These are phyloP conservation scores for Paramecium sexaurelia DNA, from an alignment of 73 alveolate species.

Conservation along the genomic window DNA sequence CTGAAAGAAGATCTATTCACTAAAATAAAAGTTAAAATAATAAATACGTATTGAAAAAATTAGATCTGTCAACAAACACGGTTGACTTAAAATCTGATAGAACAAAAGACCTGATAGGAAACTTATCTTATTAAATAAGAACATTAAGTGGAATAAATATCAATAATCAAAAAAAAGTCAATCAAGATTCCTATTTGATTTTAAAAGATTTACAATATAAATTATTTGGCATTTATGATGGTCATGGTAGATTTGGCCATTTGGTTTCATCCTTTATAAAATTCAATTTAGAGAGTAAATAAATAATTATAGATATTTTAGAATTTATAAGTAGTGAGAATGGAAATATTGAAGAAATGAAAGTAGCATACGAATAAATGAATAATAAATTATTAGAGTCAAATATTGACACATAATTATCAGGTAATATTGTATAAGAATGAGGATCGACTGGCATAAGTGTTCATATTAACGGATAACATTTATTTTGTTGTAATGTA, in stretches of 20 bases:
- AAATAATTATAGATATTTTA: background rate
- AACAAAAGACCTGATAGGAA: background rate
- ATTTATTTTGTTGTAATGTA: conserved; percentile 85
- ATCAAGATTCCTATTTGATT: conserved; percentile 14
- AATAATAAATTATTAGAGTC: conserved; percentile 59
- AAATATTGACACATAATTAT: conserved; percentile 69
- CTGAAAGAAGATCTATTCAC: background rate
- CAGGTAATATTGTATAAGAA: conserved; percentile 17
- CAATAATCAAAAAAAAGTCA: background rate
- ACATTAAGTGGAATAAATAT: conserved; percentile 18
- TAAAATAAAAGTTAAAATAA: background rate
- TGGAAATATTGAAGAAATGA: conserved; percentile 25
- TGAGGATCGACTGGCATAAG: conserved; percentile 77
- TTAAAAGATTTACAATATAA: background rate
- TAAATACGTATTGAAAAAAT: background rate
- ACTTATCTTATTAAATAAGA: background rate
- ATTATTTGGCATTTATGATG: conserved; percentile 60
- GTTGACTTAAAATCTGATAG: conserved; percentile 35
- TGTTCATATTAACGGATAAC: conserved; percentile 74
- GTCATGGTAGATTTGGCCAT: conserved; percentile 69
- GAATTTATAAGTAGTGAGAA: background rate
- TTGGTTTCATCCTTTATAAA: conserved; percentile 52
- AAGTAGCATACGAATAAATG: background rate
- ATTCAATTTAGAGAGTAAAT: background rate
- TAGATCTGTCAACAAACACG: background rate